Percentiles rank a stretch among this genome's conserved stretches.
phyloP scores from a whole-genome alignment of 179 eudicot genomes.

The Spinacia oleracea region DNA sequence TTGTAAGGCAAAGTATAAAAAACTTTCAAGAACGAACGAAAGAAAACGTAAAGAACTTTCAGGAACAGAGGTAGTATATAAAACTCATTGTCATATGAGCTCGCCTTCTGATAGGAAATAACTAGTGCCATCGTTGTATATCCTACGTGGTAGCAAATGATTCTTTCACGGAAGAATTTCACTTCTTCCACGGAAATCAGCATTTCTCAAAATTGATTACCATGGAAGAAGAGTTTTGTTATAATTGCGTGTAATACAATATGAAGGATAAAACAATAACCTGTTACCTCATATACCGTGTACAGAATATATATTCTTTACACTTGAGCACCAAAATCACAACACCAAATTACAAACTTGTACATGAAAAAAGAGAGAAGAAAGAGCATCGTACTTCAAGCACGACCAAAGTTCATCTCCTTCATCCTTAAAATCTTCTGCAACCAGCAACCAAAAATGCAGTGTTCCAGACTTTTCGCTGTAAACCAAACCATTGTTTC shows the following conservation, averaged over 20 bases:
- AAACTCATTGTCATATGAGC: too few relatives aligned
- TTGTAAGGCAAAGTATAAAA: too few relatives aligned
- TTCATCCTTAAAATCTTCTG: not conserved
- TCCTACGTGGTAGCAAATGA: too few relatives aligned
- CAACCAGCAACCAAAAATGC: not conserved
- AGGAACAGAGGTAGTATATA: too few relatives aligned
- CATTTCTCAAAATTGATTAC: too few relatives aligned
- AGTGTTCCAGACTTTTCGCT: not conserved
- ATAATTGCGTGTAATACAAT: not conserved
- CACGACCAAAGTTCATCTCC: slow-evolving; percentile 3
- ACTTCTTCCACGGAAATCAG: too few relatives aligned
- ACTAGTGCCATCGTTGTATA: not conserved
- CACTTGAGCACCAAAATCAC: not conserved
- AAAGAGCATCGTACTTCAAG: not conserved
- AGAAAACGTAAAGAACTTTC: too few relatives aligned
- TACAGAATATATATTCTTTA: not conserved
- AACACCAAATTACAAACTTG: not conserved
- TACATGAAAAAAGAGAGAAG: not conserved
- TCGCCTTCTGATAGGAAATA: too few relatives aligned
- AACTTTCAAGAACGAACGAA: too few relatives aligned
- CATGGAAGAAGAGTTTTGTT: too few relatives aligned
- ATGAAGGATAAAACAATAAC: not conserved
- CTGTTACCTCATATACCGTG: not conserved
- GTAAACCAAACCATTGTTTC: slow-evolving; percentile 1
- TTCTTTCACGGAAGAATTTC: too few relatives aligned